Percentiles rank a stretch among this genome's conserved stretches.
Conservation (phyloP, 1,139 yeast genomes). For the Kurtzmaniella quercitrusa region DNA sequence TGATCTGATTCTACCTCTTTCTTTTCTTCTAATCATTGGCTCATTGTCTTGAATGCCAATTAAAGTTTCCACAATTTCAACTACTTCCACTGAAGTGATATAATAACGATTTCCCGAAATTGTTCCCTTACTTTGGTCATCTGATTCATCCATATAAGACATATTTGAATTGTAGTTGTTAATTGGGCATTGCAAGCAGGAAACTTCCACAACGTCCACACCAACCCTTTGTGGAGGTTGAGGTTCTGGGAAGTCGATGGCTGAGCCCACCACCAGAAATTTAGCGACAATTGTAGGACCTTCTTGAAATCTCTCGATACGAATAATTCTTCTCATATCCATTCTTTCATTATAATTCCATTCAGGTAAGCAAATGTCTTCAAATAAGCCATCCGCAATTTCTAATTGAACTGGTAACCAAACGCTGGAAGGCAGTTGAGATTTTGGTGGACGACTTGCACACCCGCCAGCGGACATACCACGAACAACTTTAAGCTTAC, state of each 20-base stretch:
- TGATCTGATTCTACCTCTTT: conserved; percentile 60
- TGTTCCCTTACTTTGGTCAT: neutral
- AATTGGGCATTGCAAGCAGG: conserved; percentile 48
- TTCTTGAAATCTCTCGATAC: conserved; percentile 52
- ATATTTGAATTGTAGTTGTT: conserved; percentile 3
- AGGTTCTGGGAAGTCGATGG: conserved; percentile 42
- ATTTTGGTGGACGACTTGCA: conserved; percentile 52
- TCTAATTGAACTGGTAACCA: conserved; percentile 46
- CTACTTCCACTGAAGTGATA: conserved; percentile 63
- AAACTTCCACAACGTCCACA: conserved; percentile 54
- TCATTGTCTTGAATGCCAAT: conserved; percentile 48
- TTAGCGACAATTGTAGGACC: conserved; percentile 44
- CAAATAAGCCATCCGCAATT: conserved; percentile 40
- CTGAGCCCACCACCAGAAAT: conserved; percentile 51
- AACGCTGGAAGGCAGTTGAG: conserved; percentile 26
- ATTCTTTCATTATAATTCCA: conserved; percentile 46
- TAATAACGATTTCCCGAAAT: conserved; percentile 20
- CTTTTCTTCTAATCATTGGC: conserved; percentile 50
- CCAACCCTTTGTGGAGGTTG: conserved; percentile 32
- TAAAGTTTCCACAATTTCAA: conserved; percentile 57
- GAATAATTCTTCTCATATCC: conserved; percentile 53
- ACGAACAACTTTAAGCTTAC: conserved; percentile 44
- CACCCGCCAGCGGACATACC: conserved; percentile 61
- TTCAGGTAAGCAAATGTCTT: conserved; percentile 45
- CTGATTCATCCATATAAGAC: neutral